A percentile compares a stretch with the other conserved stretches of the same genome.
Evolutionary conservation across 306 rosid species (phyloP).

Genomic region (Erythrophleum fordii): DNA sequence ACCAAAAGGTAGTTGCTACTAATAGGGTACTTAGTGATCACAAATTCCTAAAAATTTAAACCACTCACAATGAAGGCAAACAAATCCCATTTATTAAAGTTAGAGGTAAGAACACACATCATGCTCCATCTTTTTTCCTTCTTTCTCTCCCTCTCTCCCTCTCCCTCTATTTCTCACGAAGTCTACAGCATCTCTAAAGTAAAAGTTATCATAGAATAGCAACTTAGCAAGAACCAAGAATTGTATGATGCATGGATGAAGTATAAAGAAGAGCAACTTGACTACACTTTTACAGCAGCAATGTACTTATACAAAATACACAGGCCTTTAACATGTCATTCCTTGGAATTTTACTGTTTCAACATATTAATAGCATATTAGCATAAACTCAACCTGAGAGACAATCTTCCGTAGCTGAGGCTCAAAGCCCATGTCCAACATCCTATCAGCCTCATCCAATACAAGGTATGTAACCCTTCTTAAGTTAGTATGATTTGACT

Average conservation of each 20-base stretch:
- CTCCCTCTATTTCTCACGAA: not conserved
- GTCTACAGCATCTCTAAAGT: not conserved
- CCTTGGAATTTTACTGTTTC: slow-evolving; percentile 1
- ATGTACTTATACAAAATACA: not conserved
- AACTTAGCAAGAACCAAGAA: not conserved
- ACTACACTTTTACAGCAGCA: slow-evolving; percentile 10
- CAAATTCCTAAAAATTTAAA: not conserved
- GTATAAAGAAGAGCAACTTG: slow-evolving; percentile 29
- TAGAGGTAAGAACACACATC: not conserved
- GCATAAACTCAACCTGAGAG: slow-evolving; percentile 71
- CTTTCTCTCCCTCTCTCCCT: not conserved
- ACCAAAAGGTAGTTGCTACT: not conserved
- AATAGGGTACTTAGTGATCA: not conserved
- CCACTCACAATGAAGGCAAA: not conserved
- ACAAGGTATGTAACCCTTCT: slow-evolving; percentile 97
- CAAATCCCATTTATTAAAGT: not conserved
- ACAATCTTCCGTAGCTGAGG: slow-evolving; percentile 95
- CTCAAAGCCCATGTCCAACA: slow-evolving; percentile 99
- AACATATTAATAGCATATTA: slow-evolving; percentile 22
- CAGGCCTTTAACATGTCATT: not conserved
- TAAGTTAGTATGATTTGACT: slow-evolving; percentile 96
- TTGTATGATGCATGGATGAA: not conserved
- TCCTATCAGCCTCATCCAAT: slow-evolving; percentile 96
- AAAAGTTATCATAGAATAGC: not conserved
- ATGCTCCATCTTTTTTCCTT: not conserved